A percentile compares a stretch with the other conserved stretches of the same genome.
Conservation (phyloP, 2,329 filamentous ascomycete genomes). For the Hymenoscyphus repandus region DNA sequence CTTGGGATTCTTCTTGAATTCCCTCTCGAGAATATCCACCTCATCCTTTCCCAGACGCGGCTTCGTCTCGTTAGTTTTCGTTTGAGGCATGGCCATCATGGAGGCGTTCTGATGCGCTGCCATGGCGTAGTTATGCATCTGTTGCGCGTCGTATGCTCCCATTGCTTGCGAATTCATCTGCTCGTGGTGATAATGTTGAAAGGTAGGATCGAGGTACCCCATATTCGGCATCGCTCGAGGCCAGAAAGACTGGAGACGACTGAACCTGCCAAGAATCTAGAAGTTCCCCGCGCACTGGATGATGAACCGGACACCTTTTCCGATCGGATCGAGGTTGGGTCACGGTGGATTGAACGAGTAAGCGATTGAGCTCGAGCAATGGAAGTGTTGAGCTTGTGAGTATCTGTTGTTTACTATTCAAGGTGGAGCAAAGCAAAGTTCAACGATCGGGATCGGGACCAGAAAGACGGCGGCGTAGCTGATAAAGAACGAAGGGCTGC, state of each 20-base stretch:
- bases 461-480: too few relatives aligned
- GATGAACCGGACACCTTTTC: neutral
- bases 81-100: slow-evolving; percentile 22
- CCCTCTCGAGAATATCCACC: slow-evolving; percentile 53
- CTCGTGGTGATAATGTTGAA: slow-evolving; percentile 21
- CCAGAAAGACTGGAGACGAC: slow-evolving; percentile 7
- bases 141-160: slow-evolving; percentile 18
- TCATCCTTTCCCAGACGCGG: slow-evolving; percentile 50
- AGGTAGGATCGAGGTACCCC: slow-evolving; percentile 25
- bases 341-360: neutral
- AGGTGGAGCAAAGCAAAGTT: too few relatives aligned
- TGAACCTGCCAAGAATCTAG: slow-evolving; percentile 9
- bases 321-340: neutral
- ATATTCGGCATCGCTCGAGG: slow-evolving; percentile 20
- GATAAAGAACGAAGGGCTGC: too few relatives aligned
- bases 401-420: too few relatives aligned
- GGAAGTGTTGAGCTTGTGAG: too few relatives aligned
- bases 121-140: slow-evolving; percentile 19
- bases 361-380: neutral
- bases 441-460: too few relatives aligned
- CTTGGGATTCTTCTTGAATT: slow-evolving; percentile 61
- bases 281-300: slow-evolving; percentile 2
- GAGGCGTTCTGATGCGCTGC: slow-evolving; percentile 30
- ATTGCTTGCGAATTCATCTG: slow-evolving; percentile 11
- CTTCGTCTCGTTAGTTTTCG: slow-evolving; percentile 29